Evolutionary conservation across 495 filamentous ascomycete species (phyloP), one percentile per base, ranked within the genome.

Genomic region (Baudoinia panamericana): DNA sequence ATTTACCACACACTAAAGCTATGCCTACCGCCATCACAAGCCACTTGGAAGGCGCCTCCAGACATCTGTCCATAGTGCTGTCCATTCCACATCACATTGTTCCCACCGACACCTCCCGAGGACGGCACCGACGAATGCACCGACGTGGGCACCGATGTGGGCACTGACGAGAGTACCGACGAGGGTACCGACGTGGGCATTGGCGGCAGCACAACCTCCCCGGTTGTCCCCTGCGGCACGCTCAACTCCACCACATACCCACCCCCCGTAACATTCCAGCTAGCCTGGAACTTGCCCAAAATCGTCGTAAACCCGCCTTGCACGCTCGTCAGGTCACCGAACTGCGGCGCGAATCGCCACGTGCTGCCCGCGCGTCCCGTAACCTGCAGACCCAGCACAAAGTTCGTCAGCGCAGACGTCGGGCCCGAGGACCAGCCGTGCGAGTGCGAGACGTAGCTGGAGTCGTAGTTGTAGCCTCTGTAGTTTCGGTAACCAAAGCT

Each of bases 361-460:
- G 27, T 36, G 17, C 41, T 40, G 6, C 46, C 46, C 7, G 35
- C 40, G 1, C 46, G 41, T 7, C 31, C 45, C n/a, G 45, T 49
- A 16, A 59, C 43, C 10, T 32, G 17, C 11, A 59, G 39, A 2
- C 57, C 57, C 11, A 56, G 35, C 9, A 60, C 39, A 30, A 51
- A 58, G 20, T 54, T 49, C 12, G 56, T 60, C 24, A 58, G 30
- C 18, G 57, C 51, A 19, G 18, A 31, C 4, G 56, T 58, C 10
- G 57, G 57, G 0, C 56, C 57, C 9, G 28, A 47, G 28, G 47
- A 52, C 57, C 57, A 60, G 29, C 57, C 53, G 43, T 72, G 57
- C 8, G 50, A 6, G 33, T 60, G 57, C 17, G 47, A 53, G 0
- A 58, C 49, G 33, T 60, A 60, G 20, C 37, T 39, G n/a, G 10